Conservation (phyloP, 768 basidiomycete species). For the Mycena chlorophos region DNA sequence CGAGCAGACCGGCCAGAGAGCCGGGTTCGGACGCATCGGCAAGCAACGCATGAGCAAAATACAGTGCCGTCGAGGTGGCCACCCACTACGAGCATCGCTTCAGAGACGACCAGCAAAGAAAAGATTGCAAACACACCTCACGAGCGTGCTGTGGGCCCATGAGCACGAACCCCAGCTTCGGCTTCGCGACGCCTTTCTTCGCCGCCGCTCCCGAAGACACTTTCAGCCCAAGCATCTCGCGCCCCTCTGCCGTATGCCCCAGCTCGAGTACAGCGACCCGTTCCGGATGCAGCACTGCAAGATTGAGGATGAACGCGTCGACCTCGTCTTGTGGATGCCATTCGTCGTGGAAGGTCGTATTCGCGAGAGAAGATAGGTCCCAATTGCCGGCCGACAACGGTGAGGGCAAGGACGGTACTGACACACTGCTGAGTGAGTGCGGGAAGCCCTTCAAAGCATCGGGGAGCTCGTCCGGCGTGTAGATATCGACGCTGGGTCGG, state of each 20-base stretch:
- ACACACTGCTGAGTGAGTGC: slow-evolving; percentile 12
- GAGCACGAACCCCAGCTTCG: slow-evolving; percentile 62
- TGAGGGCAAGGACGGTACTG: slow-evolving; percentile 2
- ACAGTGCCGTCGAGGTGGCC: slow-evolving; percentile 70
- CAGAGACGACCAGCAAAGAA: background rate
- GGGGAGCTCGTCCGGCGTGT: slow-evolving; percentile 33
- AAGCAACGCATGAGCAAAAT: slow-evolving; percentile 71
- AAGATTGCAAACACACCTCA: slow-evolving; percentile 48
- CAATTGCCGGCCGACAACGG: slow-evolving; percentile 25
- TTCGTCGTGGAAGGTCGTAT: slow-evolving; percentile 40
- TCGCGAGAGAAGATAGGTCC: slow-evolving; percentile 35
- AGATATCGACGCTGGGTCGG: slow-evolving; percentile 50
- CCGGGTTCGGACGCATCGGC: slow-evolving; percentile 46
- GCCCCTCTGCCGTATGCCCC: slow-evolving; percentile 58
- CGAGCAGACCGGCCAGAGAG: slow-evolving; percentile 51
- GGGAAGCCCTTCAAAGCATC: slow-evolving; percentile 14
- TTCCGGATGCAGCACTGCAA: slow-evolving; percentile 50
- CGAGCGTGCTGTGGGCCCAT: slow-evolving; percentile 75
- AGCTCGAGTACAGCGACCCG: slow-evolving; percentile 45
- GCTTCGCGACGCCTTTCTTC: too few species aligned
- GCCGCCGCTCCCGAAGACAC: slow-evolving; percentile 38
- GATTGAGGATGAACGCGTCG: slow-evolving; percentile 48
- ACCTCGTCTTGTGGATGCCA: slow-evolving; percentile 64
- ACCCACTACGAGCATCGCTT: slow-evolving; percentile 65
- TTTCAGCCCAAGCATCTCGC: slow-evolving; percentile 56